phyloP scores from a whole-genome alignment of 495 filamentous ascomycete species.

The Penicilliopsis zonata region DNA sequence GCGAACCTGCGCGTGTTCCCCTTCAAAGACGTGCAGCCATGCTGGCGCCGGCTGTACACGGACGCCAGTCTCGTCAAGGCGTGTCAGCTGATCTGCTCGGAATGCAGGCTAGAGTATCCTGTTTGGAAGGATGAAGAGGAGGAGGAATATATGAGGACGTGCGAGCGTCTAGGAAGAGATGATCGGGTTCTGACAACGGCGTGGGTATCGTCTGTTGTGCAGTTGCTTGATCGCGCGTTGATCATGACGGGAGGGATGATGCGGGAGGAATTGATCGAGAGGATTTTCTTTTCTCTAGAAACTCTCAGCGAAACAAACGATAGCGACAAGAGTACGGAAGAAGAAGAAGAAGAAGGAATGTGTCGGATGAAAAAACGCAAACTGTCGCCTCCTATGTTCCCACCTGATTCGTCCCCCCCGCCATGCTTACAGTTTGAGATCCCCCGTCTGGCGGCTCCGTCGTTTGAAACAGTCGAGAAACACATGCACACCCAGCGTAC shows the following conservation, averaged over 20 bases:
- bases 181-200: conserved; percentile 7
- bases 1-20: conserved; percentile 63
- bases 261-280: conserved; percentile 49
- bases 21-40: conserved; percentile 59
- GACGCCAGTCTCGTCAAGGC: conserved; percentile 62
- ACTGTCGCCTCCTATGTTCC: conserved; percentile 21
- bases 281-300: conserved; percentile 18
- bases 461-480: conserved; percentile 51
- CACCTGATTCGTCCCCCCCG: conserved; percentile 21
- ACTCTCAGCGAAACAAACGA: conserved; percentile 6
- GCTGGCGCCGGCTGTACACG: conserved; percentile 69
- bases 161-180: conserved; percentile 2
- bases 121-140: conserved; percentile 1
- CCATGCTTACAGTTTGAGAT: conserved; percentile 26
- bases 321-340: background rate
- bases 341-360: conserved; percentile 10
- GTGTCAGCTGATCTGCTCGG: conserved; percentile 23
- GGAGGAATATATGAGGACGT: conserved; percentile 2
- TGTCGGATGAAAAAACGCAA: conserved; percentile 20
- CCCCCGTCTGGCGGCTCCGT: conserved; percentile 22
- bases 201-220: conserved; percentile 38
- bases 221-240: conserved; percentile 61
- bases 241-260: conserved; percentile 69
- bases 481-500: conserved; percentile 40
- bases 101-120: conserved; percentile 7